phyloP scores from a whole-genome alignment of 2,329 filamentous ascomycete species.

The Fusarium sp. region DNA sequence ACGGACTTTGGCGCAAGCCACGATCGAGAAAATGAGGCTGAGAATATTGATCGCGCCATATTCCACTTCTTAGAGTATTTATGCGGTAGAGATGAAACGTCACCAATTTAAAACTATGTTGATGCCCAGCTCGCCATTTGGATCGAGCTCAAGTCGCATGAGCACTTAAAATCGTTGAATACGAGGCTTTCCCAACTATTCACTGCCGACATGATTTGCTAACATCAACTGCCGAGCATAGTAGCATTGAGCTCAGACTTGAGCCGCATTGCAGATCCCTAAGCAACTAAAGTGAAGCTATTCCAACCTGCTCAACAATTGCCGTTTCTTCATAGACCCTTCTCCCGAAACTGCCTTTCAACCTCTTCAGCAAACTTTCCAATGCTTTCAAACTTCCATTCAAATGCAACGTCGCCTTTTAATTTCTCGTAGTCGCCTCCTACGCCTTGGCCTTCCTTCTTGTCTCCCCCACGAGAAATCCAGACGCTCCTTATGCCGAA shows the following conservation, averaged over 20 bases:
- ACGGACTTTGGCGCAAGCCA: neutral
- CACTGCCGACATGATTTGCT: neutral
- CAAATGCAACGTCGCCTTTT: constrained; percentile 11
- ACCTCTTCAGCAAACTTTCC: constrained; percentile 27
- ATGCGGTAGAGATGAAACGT: constrained; percentile 15
- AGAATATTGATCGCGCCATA: constrained; percentile 3
- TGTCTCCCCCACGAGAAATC: constrained; percentile 23
- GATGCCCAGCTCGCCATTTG: no score
- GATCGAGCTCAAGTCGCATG: no score
- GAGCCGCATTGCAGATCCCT: neutral
- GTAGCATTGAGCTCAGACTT: neutral
- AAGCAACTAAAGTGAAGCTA: neutral
- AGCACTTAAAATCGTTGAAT: no score
- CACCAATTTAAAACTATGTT: neutral
- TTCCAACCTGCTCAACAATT: neutral
- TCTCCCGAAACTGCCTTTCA: constrained; percentile 18
- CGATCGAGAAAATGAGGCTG: constrained; percentile 11
- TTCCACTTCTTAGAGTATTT: neutral
- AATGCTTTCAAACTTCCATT: constrained; percentile 30
- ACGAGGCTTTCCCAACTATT: neutral
- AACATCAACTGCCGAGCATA: neutral
- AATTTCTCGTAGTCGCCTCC: constrained; percentile 25
- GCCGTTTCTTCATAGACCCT: neutral
- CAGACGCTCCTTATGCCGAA: constrained; percentile 19
- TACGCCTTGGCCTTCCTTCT: constrained; percentile 10